phyloP scores from a whole-genome alignment of 2,329 filamentous ascomycete genomes.

The Clonostachys sp. region DNA sequence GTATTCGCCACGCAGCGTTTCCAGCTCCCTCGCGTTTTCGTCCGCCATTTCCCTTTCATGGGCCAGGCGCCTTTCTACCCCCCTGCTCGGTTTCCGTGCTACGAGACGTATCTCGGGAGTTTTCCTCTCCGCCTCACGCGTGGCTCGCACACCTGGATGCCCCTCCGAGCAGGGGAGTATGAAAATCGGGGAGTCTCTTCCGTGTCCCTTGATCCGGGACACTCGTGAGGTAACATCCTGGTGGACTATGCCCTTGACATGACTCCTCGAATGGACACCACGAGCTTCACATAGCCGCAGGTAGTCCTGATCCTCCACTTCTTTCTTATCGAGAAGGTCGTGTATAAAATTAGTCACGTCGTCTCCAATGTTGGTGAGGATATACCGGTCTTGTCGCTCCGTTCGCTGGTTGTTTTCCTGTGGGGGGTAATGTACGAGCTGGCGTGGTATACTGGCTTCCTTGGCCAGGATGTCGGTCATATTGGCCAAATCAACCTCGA shows the following conservation, averaged over 20 bases:
- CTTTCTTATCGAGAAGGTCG: constrained; percentile 34
- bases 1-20: no score
- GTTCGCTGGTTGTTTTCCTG: constrained; percentile 37
- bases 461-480: constrained; percentile 42
- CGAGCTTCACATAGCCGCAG: constrained; percentile 6
- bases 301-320: constrained; percentile 23
- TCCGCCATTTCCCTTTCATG: no score
- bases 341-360: constrained; percentile 44
- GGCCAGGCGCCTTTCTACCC: no score
- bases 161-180: constrained; percentile 33
- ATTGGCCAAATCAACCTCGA: constrained; percentile 48
- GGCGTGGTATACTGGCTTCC: constrained; percentile 43
- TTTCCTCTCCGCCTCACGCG: background rate
- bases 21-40: no score
- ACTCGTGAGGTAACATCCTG: constrained; percentile 47
- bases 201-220: constrained; percentile 42
- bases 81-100: no score
- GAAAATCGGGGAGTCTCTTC: constrained; percentile 40
- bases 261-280: constrained; percentile 11
- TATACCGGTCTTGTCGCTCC: constrained; percentile 49
- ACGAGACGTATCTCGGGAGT: no score
- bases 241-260: constrained; percentile 37
- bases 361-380: constrained; percentile 50
- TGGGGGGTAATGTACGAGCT: no score
- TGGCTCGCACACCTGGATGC: background rate